These are phyloP conservation scores for Botryotinia convoluta DNA, from an alignment of 2,329 filamentous ascomycete genomes.

Conservation along the genomic window DNA sequence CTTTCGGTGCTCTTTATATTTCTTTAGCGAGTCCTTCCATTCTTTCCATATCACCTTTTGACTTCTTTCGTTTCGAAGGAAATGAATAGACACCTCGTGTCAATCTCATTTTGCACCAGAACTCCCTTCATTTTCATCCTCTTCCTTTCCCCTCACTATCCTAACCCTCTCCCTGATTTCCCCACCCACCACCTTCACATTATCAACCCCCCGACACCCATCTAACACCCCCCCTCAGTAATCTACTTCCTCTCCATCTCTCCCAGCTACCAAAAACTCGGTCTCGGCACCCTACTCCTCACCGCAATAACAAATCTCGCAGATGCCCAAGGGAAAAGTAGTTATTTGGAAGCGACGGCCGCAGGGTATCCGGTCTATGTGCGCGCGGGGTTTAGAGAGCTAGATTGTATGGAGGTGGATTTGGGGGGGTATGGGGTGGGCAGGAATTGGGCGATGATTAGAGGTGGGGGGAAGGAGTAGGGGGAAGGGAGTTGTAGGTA, in stretches of 20 bases:
- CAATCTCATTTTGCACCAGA: not conserved
- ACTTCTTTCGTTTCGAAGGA: not conserved
- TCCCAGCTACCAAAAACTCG: slow-evolving; percentile 40
- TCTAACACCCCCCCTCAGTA: slow-evolving; percentile 33
- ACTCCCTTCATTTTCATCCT: no score
- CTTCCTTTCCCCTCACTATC: no score
- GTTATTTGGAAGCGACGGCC: slow-evolving; percentile 43
- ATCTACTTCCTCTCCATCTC: slow-evolving; percentile 41
- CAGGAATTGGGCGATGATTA: slow-evolving; percentile 32
- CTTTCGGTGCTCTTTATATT: not conserved
- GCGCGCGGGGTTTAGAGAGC: slow-evolving; percentile 40
- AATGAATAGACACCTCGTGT: not conserved
- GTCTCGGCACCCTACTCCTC: slow-evolving; percentile 40
- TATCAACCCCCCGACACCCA: not conserved
- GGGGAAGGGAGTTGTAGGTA: no score
- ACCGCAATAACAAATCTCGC: slow-evolving; percentile 37
- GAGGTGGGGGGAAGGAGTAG: slow-evolving; percentile 13
- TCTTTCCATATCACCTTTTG: not conserved
- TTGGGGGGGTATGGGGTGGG: slow-evolving; percentile 32
- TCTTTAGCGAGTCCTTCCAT: not conserved
- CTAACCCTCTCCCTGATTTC: no score
- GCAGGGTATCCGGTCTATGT: slow-evolving; percentile 41
- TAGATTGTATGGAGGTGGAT: slow-evolving; percentile 39
- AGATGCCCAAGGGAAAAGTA: slow-evolving; percentile 39
- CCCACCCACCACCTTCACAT: no score